Evolutionary conservation across 768 basidiomycete species (phyloP), one percentile per base, ranked within the genome.

Genomic region (Kwoniella sp.): DNA sequence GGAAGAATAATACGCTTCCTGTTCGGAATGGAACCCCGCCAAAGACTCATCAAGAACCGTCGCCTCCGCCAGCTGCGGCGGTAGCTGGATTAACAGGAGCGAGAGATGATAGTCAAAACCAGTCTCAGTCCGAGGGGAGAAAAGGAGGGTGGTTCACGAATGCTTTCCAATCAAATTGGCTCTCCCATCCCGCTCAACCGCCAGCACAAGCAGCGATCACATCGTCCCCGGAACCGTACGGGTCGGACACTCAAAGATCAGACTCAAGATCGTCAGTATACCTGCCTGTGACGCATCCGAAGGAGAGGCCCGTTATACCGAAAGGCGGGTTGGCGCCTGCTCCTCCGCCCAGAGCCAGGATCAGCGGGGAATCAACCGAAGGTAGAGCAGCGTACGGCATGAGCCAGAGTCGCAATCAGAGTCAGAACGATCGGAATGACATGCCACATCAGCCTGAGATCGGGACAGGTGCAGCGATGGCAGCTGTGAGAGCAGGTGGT

Each of bases 261-360:
- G 20, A 50, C 25, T 30, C 12, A 25, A 52, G 51, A 52, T 51
- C 50, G 2, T 60, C 61, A 13, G 59, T 67, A 8, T 64, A 60
- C 29, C 31, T 70, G 4, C 61, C 70, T 4, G 56, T 74, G 3
- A 67, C 63, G 13, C 53, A 60, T 56, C 70, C 73, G 23, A 60
- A 66, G 51, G 73, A 75, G 25, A 56, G 71, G 29, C 73, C 73
- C 0, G 68, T 55, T 20, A 70, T 74, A 25, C 68, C 73, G 2
- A 48, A 30, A 17, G 50, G 26, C 15, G 65, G 55, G 48, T 45
- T 69, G 3, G 67, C 63, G 37, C 63, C 67, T 7, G 71, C 67
- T 34, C 71, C 68, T 31, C 67, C 71, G 5, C 64, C 64, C 22
- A 66, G 66, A 47, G 63, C 61, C 1, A 66, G 53, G 58, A 31